Conservation (phyloP, 768 basidiomycete species). For the Psilocybe cyanescens region DNA sequence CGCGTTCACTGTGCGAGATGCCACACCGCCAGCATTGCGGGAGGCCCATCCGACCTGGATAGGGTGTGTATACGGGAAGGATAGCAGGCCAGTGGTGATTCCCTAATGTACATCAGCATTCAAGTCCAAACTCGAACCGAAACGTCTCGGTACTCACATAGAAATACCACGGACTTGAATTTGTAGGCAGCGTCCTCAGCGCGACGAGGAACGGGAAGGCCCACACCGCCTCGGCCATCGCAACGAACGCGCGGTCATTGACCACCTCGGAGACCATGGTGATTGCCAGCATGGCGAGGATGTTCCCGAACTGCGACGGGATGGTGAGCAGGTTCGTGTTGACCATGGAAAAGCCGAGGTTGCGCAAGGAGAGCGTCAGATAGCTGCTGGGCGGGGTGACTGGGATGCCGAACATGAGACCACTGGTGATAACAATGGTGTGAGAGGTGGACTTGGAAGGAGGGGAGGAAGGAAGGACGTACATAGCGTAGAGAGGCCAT, state of each 20-base stretch:
- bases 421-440: conserved; percentile 28
- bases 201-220: conserved; percentile 62
- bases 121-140: too few relatives aligned
- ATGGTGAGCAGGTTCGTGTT: conserved; percentile 65
- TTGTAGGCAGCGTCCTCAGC: conserved; percentile 49
- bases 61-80: conserved; percentile 36
- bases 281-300: conserved; percentile 47
- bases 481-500: conserved; percentile 68
- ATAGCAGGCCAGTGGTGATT: background rate
- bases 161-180: conserved; percentile 58
- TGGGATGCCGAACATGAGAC: conserved; percentile 43
- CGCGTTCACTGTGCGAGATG: conserved; percentile 40
- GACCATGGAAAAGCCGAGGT: conserved; percentile 65
- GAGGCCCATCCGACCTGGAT: conserved; percentile 13
- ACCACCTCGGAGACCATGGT: conserved; percentile 58
- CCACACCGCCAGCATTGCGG: background rate
- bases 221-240: conserved; percentile 60
- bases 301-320: conserved; percentile 56
- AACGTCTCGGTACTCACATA: conserved; percentile 27
- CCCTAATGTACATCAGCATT: background rate
- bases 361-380: conserved; percentile 62
- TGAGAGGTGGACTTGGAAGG: conserved; percentile 8
- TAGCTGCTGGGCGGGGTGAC: conserved; percentile 61
- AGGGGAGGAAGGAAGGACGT: conserved; percentile 51
- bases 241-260: conserved; percentile 54